phyloP scores from a whole-genome alignment of 176 grass and related monocot genomes.

The Chloris gayana region DNA sequence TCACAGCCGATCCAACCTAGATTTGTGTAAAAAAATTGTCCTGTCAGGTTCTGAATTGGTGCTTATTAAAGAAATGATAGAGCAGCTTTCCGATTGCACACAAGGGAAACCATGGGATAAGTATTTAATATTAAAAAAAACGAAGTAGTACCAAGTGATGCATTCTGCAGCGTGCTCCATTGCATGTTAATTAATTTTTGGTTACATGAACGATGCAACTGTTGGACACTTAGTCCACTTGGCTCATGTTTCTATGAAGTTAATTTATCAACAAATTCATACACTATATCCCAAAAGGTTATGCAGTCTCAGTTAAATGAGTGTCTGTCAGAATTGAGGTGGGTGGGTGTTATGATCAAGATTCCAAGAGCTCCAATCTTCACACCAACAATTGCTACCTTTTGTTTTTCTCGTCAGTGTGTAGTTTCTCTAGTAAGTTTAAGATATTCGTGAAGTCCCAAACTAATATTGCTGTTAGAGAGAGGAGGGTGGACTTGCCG shows the following conservation, averaged over 20 bases:
- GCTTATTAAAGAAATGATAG: background rate
- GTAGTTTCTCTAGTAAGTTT: background rate
- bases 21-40: conserved; percentile 1
- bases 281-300: background rate
- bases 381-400: background rate
- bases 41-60: background rate
- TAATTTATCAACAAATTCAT: background rate
- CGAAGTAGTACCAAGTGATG: background rate
- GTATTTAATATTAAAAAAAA: conserved; percentile 16
- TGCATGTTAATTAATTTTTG: background rate
- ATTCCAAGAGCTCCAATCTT: background rate
- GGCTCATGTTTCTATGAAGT: background rate
- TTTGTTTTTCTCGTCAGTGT: background rate
- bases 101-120: background rate
- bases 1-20: conserved; percentile 71
- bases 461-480: background rate
- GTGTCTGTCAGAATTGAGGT: background rate
- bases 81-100: background rate
- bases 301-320: background rate
- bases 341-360: background rate
- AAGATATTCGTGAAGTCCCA: background rate
- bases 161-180: background rate
- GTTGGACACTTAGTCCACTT: background rate
- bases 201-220: background rate
- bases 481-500: background rate